A percentile compares a stretch with the other conserved stretches of the same genome.
These are phyloP conservation scores for Aureobasidium sp. DNA, from an alignment of 2,329 filamentous ascomycete genomes.

Conservation along the genomic window DNA sequence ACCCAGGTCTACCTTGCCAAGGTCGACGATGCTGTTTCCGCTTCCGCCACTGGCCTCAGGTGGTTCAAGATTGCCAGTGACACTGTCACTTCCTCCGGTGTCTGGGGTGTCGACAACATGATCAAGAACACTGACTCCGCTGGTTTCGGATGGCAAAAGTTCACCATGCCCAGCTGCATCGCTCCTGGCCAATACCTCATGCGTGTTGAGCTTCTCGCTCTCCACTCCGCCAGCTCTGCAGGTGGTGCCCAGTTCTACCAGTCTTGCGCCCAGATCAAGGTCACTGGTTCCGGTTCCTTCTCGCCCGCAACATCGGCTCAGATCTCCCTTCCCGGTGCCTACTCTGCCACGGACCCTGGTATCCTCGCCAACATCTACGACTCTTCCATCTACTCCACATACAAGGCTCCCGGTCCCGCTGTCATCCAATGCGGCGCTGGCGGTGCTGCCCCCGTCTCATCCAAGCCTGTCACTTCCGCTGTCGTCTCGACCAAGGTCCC, in stretches of 20 bases:
- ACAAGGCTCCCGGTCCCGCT: constrained; percentile 48
- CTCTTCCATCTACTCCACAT: constrained; percentile 32
- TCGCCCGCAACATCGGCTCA: neutral
- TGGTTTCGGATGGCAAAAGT: constrained; percentile 39
- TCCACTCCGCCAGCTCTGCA: constrained; percentile 56
- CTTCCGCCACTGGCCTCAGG: constrained; percentile 42
- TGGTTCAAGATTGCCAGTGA: constrained; percentile 64
- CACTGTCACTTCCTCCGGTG: constrained; percentile 51
- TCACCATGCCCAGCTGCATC: constrained; percentile 55
- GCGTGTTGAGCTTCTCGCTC: constrained; percentile 59
- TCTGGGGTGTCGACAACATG: constrained; percentile 53
- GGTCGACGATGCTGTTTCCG: constrained; percentile 53
- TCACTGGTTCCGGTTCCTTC: constrained; percentile 22
- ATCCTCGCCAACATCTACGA: constrained; percentile 28
- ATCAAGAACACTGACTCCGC: constrained; percentile 28
- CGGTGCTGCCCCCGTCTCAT: constrained; percentile 11
- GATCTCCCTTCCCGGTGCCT: constrained; percentile 25
- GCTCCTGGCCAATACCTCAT: constrained; percentile 62
- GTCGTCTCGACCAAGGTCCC: neutral
- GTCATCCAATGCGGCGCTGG: constrained; percentile 34
- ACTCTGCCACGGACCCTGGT: constrained; percentile 24
- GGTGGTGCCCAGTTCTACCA: constrained; percentile 47
- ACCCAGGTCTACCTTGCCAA: constrained; percentile 30
- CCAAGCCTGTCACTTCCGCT: neutral
- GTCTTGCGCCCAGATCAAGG: constrained; percentile 34